Evolutionary conservation across 2,329 filamentous ascomycete genomes (phyloP), one percentile per base, ranked within the genome.

Genomic region (Calonectria pteridis): DNA sequence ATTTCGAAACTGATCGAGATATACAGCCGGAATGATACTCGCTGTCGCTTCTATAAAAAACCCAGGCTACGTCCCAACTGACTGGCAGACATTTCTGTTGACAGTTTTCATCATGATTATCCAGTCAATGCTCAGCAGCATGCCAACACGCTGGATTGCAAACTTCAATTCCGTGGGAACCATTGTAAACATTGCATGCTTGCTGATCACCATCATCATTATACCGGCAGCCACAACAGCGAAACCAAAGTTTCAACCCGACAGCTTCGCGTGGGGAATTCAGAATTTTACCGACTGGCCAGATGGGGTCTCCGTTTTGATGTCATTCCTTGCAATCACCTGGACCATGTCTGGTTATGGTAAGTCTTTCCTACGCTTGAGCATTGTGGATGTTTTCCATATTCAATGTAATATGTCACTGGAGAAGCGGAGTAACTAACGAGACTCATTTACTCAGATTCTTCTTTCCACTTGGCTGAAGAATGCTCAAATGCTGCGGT

Each of bases 291-390:
- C 72, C 6, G 72, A 73, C 18, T 73, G 68, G 68, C 72, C 72
- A n/a, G 72, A 73, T 58, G 72, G 72, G 14, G n/a, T 71, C 4
- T 53, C 72, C 5, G 69, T 73, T 23, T 40, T 73, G 49, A 73
- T 73, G 72, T 73, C 72, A 6, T 73, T 73, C 26, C 72, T 73
- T 20, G 68, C 72, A 26, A 73, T 73, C 14, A 71, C 72, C 3
- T 73, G 72, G 72, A 73, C 72, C 14, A 73, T 73, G 72, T 73
- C 72, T 18, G 72, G 72, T n/a, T 73, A 73, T 62, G 72, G 72
- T 73, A 33, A 28, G 23, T 6, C 29, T 23, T 11, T 29, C 11
- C 50, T 2, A 9, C 7, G 18, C n/a, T 20, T 9, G 14, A 16
- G 51, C 4, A 16, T 16, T 13, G 10, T 14, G 9, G 16, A 28